Conservation (phyloP, 148 eudicot species). For the Silene uniflora region DNA sequence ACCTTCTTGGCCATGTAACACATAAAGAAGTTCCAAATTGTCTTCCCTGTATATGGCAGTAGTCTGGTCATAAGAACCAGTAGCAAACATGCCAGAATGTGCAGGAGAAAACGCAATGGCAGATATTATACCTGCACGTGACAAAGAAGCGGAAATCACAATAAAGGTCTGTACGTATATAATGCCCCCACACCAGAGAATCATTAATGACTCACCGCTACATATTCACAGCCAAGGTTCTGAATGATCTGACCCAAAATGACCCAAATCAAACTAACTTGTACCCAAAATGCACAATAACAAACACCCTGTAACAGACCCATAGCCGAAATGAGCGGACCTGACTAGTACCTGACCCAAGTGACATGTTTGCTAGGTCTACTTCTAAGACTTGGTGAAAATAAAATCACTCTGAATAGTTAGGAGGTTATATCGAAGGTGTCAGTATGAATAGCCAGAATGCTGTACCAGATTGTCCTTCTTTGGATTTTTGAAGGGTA, state of each 20-base stretch:
- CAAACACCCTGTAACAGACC: too few species aligned
- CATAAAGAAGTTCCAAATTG: constrained; percentile 87
- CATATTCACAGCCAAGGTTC: neutral
- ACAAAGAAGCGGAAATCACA: constrained; percentile 13
- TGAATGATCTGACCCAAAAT: too few species aligned
- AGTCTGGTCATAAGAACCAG: constrained; percentile 85
- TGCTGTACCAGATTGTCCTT: constrained; percentile 86
- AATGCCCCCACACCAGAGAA: neutral
- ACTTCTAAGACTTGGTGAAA: too few species aligned
- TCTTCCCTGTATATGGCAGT: constrained; percentile 87
- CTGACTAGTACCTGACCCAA: too few species aligned
- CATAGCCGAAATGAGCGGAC: too few species aligned
- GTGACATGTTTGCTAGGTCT: too few species aligned
- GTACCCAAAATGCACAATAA: too few species aligned
- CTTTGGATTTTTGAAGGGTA: constrained; percentile 75
- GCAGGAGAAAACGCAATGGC: constrained; percentile 82
- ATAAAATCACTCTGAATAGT: too few species aligned
- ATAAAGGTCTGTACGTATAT: neutral
- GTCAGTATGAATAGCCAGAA: neutral
- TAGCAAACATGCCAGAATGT: constrained; percentile 79
- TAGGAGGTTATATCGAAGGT: neutral
- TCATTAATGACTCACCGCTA: neutral
- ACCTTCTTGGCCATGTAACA: constrained; percentile 97
- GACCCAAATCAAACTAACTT: too few species aligned
- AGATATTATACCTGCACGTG: constrained; percentile 74